Evolutionary conservation across 2,329 filamentous ascomycete genomes (phyloP).

Genomic region (Ceratocystiopsis minuta): DNA sequence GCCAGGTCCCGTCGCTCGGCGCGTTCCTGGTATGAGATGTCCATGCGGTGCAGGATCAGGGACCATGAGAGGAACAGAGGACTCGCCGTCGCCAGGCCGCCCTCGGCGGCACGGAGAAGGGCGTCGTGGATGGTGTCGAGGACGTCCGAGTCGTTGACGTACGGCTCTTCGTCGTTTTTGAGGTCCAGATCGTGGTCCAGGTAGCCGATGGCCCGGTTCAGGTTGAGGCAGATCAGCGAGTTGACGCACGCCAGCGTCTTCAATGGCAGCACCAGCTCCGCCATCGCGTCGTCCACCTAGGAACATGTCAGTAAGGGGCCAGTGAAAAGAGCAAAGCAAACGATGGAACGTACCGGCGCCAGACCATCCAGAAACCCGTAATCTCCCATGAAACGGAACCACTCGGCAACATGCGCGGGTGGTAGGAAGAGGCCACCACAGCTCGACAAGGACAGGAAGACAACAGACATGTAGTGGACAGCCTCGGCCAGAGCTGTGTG

Average conservation of each 20-base stretch:
- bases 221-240: constrained; percentile 54
- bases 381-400: constrained; percentile 56
- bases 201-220: constrained; percentile 38
- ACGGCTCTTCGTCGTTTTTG: constrained; percentile 31
- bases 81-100: constrained; percentile 42
- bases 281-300: constrained; percentile 22
- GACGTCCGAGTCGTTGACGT: constrained; percentile 50
- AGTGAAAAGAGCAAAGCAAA: neutral
- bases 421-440: constrained; percentile 36
- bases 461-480: constrained; percentile 52
- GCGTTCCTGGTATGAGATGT: constrained; percentile 41
- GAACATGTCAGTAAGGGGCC: constrained; percentile 1
- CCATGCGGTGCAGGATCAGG: constrained; percentile 53
- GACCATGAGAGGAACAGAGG: constrained; percentile 71
- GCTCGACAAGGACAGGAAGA: constrained; percentile 52
- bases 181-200: constrained; percentile 32
- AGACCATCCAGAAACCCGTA: constrained; percentile 54
- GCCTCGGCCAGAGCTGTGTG: constrained; percentile 50
- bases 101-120: constrained; percentile 41
- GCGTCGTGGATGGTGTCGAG: constrained; percentile 57
- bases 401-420: constrained; percentile 41
- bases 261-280: constrained; percentile 40
- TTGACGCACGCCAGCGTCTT: constrained; percentile 53
- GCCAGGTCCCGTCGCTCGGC: constrained; percentile 41
- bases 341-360: constrained; percentile 33